Evolutionary conservation across 305 asterid genomes (phyloP).

Genomic region (Rubia tinctorum): DNA sequence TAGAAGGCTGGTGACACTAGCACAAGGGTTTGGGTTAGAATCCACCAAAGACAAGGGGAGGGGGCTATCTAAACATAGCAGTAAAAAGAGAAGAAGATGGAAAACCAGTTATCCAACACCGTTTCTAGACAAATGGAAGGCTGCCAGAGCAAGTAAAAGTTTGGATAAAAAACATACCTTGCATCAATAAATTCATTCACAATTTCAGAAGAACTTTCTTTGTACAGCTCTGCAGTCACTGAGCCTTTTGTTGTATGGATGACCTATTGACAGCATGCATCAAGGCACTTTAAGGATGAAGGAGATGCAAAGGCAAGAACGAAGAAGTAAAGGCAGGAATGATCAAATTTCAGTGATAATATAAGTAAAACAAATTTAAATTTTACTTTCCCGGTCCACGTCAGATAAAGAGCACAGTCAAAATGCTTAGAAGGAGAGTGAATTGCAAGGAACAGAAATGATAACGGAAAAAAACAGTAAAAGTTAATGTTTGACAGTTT

Average conservation of each 20-base stretch:
- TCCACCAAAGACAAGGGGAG: not conserved
- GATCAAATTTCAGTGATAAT: not conserved
- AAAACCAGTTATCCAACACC: not conserved
- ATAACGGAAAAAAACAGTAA: not conserved
- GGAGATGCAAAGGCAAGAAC: slow-evolving; percentile 8
- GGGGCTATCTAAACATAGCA: not conserved
- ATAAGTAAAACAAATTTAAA: not conserved
- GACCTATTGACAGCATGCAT: slow-evolving; percentile 37
- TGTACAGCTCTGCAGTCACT: slow-evolving; percentile 76
- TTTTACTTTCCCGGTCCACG: not conserved
- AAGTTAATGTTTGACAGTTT: not conserved
- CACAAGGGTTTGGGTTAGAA: not conserved
- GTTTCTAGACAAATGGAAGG: slow-evolving; percentile 4
- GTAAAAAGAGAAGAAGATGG: not conserved
- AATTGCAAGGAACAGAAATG: not conserved
- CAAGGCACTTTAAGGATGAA: slow-evolving; percentile 15
- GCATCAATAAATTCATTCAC: slow-evolving; percentile 62
- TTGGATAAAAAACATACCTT: slow-evolving; percentile 46
- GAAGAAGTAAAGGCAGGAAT: not conserved
- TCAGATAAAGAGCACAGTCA: not conserved
- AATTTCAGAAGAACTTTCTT: slow-evolving; percentile 79
- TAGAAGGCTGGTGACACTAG: no score
- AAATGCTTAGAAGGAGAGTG: not conserved
- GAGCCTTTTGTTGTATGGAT: slow-evolving; percentile 79
- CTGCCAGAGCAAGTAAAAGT: not conserved